Conservation (phyloP, 768 basidiomycete species). For the Phaffia tasmanica region DNA sequence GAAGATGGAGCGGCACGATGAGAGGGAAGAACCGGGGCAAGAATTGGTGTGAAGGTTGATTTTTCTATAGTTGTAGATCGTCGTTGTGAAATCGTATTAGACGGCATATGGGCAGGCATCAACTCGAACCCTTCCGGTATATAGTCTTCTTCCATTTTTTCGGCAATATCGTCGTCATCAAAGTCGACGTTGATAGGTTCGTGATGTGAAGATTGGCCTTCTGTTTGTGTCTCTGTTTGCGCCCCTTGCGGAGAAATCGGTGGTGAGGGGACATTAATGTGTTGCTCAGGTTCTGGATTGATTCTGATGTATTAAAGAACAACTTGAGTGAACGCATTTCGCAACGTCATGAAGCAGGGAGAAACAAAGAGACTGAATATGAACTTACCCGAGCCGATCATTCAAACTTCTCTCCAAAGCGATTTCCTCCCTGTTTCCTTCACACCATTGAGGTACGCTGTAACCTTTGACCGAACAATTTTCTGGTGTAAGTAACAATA, state of each 20-base stretch:
- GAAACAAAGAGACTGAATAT: background rate
- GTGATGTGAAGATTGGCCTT: background rate
- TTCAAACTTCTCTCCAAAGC: slow-evolving; percentile 8
- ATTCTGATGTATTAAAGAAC: too few species aligned
- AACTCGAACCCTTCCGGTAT: slow-evolving; percentile 23
- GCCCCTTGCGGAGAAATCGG: background rate
- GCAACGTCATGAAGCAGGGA: background rate
- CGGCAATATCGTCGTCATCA: slow-evolving; percentile 2
- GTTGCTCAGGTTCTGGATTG: background rate
- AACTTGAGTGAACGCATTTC: background rate
- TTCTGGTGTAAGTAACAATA: slow-evolving; percentile 15
- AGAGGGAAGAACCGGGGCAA: too few species aligned
- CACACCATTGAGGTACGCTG: background rate
- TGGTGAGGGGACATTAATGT: background rate
- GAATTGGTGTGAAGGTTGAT: too few species aligned
- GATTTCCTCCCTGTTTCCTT: slow-evolving; percentile 1
- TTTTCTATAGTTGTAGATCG: too few species aligned
- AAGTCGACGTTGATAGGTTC: background rate
- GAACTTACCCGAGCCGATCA: slow-evolving; percentile 17
- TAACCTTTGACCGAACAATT: slow-evolving; percentile 13
- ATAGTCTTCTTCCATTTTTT: slow-evolving; percentile 16
- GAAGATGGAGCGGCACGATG: too few species aligned
- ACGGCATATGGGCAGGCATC: slow-evolving; percentile 1
- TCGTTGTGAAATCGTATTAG: too few species aligned
- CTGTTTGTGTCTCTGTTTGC: background rate